phyloP scores from a whole-genome alignment of 2,329 filamentous ascomycete species.

The Fusarium secorum region DNA sequence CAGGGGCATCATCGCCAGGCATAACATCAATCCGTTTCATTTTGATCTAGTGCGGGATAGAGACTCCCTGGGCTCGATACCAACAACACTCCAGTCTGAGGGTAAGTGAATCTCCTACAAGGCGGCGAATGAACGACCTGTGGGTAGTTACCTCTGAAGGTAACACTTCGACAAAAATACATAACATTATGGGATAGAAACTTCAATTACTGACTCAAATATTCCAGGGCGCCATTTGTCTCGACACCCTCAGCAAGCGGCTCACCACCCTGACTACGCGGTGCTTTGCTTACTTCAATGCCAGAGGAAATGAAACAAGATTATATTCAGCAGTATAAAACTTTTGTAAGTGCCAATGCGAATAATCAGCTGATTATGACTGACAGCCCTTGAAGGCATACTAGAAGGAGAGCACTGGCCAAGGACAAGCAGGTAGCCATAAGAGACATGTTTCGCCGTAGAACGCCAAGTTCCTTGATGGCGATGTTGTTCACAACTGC shows the following conservation, averaged over 20 bases:
- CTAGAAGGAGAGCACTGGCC: neutral
- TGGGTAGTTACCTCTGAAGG: neutral
- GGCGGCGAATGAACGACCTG: neutral
- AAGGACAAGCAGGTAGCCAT: neutral
- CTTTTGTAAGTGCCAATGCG: neutral
- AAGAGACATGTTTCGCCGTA: neutral
- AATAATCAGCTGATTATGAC: neutral
- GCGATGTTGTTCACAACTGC: neutral
- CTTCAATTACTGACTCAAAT: neutral
- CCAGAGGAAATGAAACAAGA: neutral
- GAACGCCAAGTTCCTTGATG: neutral
- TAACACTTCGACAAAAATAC: neutral
- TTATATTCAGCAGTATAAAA: neutral
- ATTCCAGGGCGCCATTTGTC: neutral
- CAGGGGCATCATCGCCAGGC: neutral
- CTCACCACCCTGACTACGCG: neutral
- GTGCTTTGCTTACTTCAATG: neutral
- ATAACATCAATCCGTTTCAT: neutral
- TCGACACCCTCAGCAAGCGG: neutral
- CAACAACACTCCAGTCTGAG: neutral
- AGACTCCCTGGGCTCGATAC: neutral
- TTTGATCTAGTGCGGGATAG: neutral
- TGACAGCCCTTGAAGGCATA: neutral
- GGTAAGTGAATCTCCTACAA: neutral
- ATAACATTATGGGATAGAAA: neutral